These are phyloP conservation scores for Porcisia hertigi DNA, from an alignment of 208 protist species.

Conservation along the genomic window DNA sequence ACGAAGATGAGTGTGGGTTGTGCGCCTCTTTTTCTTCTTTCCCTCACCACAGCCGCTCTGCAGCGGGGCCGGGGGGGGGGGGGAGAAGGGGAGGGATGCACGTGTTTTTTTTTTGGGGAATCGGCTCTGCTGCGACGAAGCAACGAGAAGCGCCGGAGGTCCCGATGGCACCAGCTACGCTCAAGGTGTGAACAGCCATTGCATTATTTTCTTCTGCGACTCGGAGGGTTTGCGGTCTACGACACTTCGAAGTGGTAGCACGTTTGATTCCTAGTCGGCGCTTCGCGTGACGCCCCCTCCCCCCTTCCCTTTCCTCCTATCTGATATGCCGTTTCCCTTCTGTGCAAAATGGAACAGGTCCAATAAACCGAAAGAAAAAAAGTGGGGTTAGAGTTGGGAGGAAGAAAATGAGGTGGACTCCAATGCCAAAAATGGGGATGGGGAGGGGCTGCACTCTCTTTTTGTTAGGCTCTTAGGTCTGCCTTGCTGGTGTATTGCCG, in stretches of 20 bases:
- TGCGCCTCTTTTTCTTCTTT: neutral
- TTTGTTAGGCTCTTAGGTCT: neutral
- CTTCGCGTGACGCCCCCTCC: neutral
- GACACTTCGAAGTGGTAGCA: neutral
- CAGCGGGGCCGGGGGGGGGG: neutral
- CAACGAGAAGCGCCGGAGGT: neutral
- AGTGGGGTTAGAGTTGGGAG: neutral
- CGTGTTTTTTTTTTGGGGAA: neutral
- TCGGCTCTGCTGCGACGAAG: neutral
- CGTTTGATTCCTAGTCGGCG: neutral
- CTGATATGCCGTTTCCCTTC: neutral
- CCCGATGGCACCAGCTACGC: neutral
- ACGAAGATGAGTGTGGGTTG: neutral
- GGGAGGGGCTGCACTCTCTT: neutral
- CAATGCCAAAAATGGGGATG: neutral
- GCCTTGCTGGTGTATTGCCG: neutral
- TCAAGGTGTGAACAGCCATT: neutral
- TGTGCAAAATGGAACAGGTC: neutral
- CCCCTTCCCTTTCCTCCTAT: neutral
- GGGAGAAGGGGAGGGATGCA: neutral
- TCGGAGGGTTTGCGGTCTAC: neutral
- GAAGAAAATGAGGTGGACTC: too few species aligned
- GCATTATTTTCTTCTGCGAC: neutral
- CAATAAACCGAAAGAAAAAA: neutral
- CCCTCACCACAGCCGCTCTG: neutral